Evolutionary conservation across 2,329 filamentous ascomycete species (phyloP).

Genomic region (Penicillium aurantiogriseum): DNA sequence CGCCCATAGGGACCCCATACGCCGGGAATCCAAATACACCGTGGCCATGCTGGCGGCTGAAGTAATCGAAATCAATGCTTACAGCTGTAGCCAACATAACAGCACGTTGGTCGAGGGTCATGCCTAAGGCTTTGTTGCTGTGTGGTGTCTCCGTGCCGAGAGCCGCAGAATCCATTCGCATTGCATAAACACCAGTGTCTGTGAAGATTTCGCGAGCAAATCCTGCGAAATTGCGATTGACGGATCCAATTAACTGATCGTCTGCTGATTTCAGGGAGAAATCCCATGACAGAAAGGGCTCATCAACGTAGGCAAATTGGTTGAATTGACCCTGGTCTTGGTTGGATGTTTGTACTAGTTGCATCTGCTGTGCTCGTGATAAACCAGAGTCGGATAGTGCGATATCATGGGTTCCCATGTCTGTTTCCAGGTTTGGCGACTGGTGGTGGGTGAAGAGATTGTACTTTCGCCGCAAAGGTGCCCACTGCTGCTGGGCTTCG

Average conservation of each 20-base stretch:
- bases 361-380: conserved; percentile 50
- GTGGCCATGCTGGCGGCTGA: conserved; percentile 58
- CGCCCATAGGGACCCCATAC: conserved; percentile 49
- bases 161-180: conserved; percentile 62
- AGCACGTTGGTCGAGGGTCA: conserved; percentile 65
- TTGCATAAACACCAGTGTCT: conserved; percentile 63
- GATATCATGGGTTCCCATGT: conserved; percentile 41
- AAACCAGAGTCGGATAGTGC: conserved; percentile 48
- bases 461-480: conserved; percentile 61
- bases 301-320: conserved; percentile 63
- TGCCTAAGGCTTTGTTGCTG: conserved; percentile 42
- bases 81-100: conserved; percentile 67
- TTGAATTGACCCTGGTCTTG: conserved; percentile 47
- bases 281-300: conserved; percentile 64
- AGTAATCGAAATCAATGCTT: conserved; percentile 66
- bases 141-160: conserved; percentile 39
- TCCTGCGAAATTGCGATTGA: conserved; percentile 63
- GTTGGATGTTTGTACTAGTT: conserved; percentile 34
- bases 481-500: conserved; percentile 64
- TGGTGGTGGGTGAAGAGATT: conserved; percentile 61
- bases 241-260: conserved; percentile 55
- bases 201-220: conserved; percentile 65
- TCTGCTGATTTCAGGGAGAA: conserved; percentile 58
- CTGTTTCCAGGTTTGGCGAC: conserved; percentile 37
- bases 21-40: conserved; percentile 53